Base-by-base conservation (phyloP, 148 eudicot genomes). In the Simmondsia chinensis region DNA sequence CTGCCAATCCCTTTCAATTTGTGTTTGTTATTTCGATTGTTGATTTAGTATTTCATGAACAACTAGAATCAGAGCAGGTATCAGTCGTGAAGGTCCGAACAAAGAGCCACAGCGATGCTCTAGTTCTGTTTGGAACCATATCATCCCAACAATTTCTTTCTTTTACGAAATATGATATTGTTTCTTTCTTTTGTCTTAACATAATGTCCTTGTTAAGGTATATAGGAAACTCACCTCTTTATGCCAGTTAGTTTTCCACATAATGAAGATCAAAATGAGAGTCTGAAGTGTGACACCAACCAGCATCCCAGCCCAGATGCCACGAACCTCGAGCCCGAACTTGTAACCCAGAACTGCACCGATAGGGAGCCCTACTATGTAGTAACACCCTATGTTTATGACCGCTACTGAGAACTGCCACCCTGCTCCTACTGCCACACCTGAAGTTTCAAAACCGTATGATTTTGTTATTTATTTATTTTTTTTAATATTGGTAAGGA, bases 341-440 rank as follows among this genome's bases (percentile, higher is more conserved):
- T 34, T 65, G 52, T 43, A 65, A 2, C 71, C 65, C 20, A 65
- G 65, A 20, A 65, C 5, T 5, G 33, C 42, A 30, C 71, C 60
- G 17, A 34, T 39, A n/a, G 75, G 75, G 18, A 70, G 44, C 5
- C 75, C 75, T 10, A 70, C 56, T 26, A 59, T 6, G 60, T 70
- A 70, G 55, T 70, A 70, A 49, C 70, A 59, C 9, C 56, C 70
- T 7, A 36, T 42, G 44, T 60, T 70, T 14, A 70, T 33, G 23
- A 35, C 15, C 7, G 66, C 75, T 1, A 70, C 66, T 22, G 18
- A 19, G 10, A 46, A 9, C 33, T 70, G 75, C 70, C 75, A 70
- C 13, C 70, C 75, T 12, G 75, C 70, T 24, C 75, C 75, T 16
- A 70, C 50, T 12, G 66, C 75, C 36, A 70, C 75, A 23, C 71